A percentile compares a stretch with the other conserved stretches of the same genome.
These are phyloP conservation scores for Hypoxylon sp. DNA, from an alignment of 2,329 filamentous ascomycete genomes.

Conservation along the genomic window DNA sequence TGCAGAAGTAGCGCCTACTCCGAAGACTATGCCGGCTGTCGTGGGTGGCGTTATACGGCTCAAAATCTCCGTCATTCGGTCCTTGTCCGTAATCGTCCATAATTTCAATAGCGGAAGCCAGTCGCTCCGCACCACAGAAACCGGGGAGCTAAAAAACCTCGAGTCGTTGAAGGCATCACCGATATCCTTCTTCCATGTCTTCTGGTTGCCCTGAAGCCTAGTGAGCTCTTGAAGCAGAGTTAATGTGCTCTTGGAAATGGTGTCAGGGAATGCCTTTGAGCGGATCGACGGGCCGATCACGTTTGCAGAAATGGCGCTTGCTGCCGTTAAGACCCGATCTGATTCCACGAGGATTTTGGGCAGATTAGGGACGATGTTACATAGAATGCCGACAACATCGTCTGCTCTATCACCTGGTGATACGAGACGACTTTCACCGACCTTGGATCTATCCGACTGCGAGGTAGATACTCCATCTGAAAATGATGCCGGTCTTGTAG, in stretches of 20 bases:
- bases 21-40: slow-evolving; percentile 96
- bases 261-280: slow-evolving; percentile 89
- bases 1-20: slow-evolving; percentile 95
- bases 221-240: slow-evolving; percentile 82
- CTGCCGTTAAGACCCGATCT: slow-evolving; percentile 85
- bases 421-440: slow-evolving; percentile 51
- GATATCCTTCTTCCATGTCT: slow-evolving; percentile 93
- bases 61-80: slow-evolving; percentile 85
- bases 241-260: slow-evolving; percentile 79
- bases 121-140: slow-evolving; percentile 75
- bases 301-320: slow-evolving; percentile 84
- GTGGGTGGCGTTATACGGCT: slow-evolving; percentile 85
- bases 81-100: slow-evolving; percentile 89
- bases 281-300: slow-evolving; percentile 86
- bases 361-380: slow-evolving; percentile 83
- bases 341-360: slow-evolving; percentile 86
- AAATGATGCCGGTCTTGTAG: slow-evolving; percentile 84
- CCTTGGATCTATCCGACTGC: slow-evolving; percentile 58
- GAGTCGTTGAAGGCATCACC: slow-evolving; percentile 92
- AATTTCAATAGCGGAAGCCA: slow-evolving; percentile 90
- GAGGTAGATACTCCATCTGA: slow-evolving; percentile 66
- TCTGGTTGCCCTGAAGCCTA: slow-evolving; percentile 83
- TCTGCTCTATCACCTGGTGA: slow-evolving; percentile 69
- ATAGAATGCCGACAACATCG: slow-evolving; percentile 85
- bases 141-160: slow-evolving; percentile 82